Percentiles rank a stretch among this genome's conserved stretches.
These are phyloP conservation scores for Neotropicomus parvogracilis DNA, from an alignment of 1,284 basidiomycete genomes.

Conservation along the genomic window DNA sequence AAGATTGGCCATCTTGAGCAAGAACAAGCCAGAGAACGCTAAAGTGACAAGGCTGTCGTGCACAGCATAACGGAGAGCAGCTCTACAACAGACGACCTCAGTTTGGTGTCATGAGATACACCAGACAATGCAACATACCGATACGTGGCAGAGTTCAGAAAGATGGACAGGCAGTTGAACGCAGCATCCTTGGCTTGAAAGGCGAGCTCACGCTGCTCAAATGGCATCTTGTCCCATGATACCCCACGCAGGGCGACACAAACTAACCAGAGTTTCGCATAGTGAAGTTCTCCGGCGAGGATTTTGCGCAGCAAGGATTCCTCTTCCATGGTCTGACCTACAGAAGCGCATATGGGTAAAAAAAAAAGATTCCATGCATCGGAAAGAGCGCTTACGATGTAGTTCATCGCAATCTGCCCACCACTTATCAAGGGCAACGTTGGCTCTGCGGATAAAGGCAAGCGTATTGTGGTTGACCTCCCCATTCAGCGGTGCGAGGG, in stretches of 20 bases:
- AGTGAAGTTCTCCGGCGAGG: conserved; percentile 82
- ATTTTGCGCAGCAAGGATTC: conserved; percentile 82
- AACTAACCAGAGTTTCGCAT: conserved; percentile 90
- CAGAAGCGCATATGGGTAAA: conserved; percentile 14
- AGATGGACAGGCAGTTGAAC: conserved; percentile 76
- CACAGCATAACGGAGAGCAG: conserved; percentile 83
- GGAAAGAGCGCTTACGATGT: conserved; percentile 52
- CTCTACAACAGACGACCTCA: conserved; percentile 43
- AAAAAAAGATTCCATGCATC: background rate
- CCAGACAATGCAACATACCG: conserved; percentile 42
- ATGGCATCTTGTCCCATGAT: conserved; percentile 92
- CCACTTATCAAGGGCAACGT: conserved; percentile 85
- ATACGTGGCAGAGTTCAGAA: conserved; percentile 75
- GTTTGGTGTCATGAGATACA: background rate
- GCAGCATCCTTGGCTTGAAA: conserved; percentile 93
- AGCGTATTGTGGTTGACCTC: conserved; percentile 83
- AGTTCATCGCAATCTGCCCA: conserved; percentile 82
- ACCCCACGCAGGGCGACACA: conserved; percentile 88
- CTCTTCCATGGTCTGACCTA: conserved; percentile 78
- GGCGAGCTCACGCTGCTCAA: conserved; percentile 89
- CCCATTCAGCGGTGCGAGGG: conserved; percentile 80
- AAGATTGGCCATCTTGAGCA: conserved; percentile 87
- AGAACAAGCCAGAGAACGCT: conserved; percentile 87
- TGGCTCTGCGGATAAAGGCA: conserved; percentile 81
- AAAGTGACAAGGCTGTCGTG: conserved; percentile 91